phyloP scores from a whole-genome alignment of 805 yeast genomes.

The Millerozyma miso region DNA sequence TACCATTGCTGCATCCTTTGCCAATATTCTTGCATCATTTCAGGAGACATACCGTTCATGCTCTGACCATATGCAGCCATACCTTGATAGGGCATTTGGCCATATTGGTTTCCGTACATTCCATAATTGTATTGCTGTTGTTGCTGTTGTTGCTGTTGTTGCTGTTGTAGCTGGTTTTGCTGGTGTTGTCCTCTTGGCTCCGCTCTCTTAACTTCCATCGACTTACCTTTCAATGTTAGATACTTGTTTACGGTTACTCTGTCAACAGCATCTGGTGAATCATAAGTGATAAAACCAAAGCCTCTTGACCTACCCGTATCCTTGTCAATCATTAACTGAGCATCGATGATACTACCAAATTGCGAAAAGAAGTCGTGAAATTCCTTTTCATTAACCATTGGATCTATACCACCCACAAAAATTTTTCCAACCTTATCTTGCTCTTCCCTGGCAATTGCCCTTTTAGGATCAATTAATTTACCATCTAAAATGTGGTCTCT shows the following conservation, averaged over 20 bases:
- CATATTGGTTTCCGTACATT: constrained; percentile 19
- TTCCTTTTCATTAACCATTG: constrained; percentile 87
- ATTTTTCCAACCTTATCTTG: constrained; percentile 96
- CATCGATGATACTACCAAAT: constrained; percentile 90
- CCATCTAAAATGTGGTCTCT: constrained; percentile 91
- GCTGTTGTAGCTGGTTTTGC: constrained; percentile 32
- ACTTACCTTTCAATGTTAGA: constrained; percentile 78
- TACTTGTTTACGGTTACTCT: constrained; percentile 78
- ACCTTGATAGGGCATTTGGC: constrained; percentile 13
- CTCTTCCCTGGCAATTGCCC: constrained; percentile 96
- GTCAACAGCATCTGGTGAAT: constrained; percentile 91
- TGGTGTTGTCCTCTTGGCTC: constrained; percentile 74
- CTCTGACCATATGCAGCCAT: constrained; percentile 20
- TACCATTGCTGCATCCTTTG: constrained; percentile 64
- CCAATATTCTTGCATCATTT: constrained; percentile 62
- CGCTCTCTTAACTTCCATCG: constrained; percentile 80
- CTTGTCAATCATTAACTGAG: constrained; percentile 94
- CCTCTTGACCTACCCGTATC: constrained; percentile 97
- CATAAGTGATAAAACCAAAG: constrained; percentile 94
- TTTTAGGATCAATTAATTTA: constrained; percentile 92
- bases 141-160: constrained; percentile 26
- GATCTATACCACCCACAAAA: constrained; percentile 95
- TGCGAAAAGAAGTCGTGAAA: constrained; percentile 81
- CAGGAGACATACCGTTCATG: constrained; percentile 38
- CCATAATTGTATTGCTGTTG: constrained; percentile 17